Evolutionary conservation across 1,284 basidiomycete genomes (phyloP).

Genomic region (Ustilago tritici): DNA sequence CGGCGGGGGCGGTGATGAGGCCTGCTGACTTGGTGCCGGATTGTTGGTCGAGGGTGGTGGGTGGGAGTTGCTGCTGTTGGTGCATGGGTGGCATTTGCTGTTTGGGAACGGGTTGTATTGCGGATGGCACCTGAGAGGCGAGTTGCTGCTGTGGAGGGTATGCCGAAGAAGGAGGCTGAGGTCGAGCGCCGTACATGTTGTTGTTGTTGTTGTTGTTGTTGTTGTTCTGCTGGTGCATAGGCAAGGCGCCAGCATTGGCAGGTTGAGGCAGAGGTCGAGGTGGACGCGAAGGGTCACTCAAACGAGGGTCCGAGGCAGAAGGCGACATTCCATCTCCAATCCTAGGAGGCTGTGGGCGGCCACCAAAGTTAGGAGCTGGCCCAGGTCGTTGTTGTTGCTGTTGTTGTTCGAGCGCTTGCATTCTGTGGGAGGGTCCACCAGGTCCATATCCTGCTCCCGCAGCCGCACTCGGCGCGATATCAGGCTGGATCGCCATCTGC

Average conservation of each 20-base stretch:
- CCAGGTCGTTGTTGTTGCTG: slow-evolving; percentile 39
- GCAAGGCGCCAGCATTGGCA: slow-evolving; percentile 17
- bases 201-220: slow-evolving; percentile 11
- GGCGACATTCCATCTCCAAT: slow-evolving; percentile 26
- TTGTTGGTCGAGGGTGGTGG: slow-evolving; percentile 14
- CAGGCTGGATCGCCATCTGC: slow-evolving; percentile 52
- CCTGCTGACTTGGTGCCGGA: slow-evolving; percentile 6
- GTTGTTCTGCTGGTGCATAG: slow-evolving; percentile 38
- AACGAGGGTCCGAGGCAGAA: slow-evolving; percentile 21
- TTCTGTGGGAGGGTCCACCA: slow-evolving; percentile 22
- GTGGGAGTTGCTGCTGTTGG: slow-evolving; percentile 19
- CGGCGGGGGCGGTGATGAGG: slow-evolving; percentile 15
- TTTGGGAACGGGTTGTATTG: slow-evolving; percentile 19
- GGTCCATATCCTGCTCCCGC: slow-evolving; percentile 13
- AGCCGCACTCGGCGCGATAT: neutral
- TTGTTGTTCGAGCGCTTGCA: slow-evolving; percentile 35
- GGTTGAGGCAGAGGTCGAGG: slow-evolving; percentile 53
- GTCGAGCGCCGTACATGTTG: slow-evolving; percentile 38
- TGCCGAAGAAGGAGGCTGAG: slow-evolving; percentile 23
- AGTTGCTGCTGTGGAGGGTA: slow-evolving; percentile 25
- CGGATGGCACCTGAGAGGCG: slow-evolving; percentile 16
- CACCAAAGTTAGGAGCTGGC: slow-evolving; percentile 31
- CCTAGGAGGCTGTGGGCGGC: slow-evolving; percentile 35
- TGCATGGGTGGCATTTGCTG: slow-evolving; percentile 15
- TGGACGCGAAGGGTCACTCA: slow-evolving; percentile 44